Percentiles rank a stretch among this genome's conserved stretches.
These are phyloP conservation scores for Skeletonema costatum DNA, from an alignment of 108 stramenopile species.

Conservation along the genomic window DNA sequence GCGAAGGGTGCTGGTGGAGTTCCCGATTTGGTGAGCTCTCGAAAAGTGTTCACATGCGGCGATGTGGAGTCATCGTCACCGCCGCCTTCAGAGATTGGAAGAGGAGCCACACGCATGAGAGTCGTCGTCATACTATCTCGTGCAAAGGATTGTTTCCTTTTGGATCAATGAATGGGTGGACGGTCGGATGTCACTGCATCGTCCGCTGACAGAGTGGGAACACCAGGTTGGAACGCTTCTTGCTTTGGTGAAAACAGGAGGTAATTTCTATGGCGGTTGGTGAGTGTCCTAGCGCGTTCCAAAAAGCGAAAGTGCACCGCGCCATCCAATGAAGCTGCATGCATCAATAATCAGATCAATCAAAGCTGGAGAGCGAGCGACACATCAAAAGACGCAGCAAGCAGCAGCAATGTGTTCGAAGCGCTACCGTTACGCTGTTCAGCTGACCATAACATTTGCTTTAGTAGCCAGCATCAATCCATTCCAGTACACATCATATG, in stretches of 20 bases:
- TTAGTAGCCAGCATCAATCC: background rate
- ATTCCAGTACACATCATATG: background rate
- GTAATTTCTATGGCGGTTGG: background rate
- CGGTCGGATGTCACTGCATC: too few relatives aligned
- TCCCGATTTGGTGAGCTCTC: background rate
- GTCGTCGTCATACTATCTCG: background rate
- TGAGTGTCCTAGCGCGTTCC: background rate
- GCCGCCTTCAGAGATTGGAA: background rate
- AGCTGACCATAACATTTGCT: background rate
- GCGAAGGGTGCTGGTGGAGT: background rate
- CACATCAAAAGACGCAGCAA: too few relatives aligned
- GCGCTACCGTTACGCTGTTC: background rate
- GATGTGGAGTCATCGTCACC: background rate
- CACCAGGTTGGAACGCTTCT: too few relatives aligned
- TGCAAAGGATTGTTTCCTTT: background rate
- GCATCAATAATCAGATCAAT: too few relatives aligned
- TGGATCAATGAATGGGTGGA: background rate
- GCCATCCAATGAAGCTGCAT: too few relatives aligned
- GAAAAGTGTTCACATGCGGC: slow-evolving; percentile 5
- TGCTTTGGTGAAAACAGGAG: background rate
- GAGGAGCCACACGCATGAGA: background rate
- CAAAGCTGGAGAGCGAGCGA: too few relatives aligned
- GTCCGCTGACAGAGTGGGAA: too few relatives aligned
- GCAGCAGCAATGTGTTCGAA: too few relatives aligned
- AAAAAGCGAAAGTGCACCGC: background rate